Conservation (phyloP, 2,329 filamentous ascomycete species). For the Berkeleyomyces rouxiae region DNA sequence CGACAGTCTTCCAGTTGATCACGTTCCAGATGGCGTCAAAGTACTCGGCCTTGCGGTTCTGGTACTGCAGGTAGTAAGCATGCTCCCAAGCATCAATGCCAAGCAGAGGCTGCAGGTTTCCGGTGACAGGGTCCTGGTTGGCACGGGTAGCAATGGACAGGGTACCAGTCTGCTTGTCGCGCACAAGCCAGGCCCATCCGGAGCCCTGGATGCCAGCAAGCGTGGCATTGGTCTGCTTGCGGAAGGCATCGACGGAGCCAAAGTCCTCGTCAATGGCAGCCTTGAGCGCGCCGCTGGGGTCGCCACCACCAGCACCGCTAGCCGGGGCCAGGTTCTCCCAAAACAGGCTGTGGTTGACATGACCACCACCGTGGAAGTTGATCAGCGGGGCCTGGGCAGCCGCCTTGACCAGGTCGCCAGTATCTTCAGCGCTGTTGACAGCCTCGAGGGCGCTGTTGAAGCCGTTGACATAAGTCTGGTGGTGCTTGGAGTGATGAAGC, state of each 20-base stretch:
- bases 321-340: constrained; percentile 66
- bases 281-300: constrained; percentile 44
- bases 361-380: constrained; percentile 71
- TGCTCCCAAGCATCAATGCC: constrained; percentile 95
- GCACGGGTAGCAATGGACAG: constrained; percentile 53
- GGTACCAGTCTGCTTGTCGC: constrained; percentile 45
- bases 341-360: constrained; percentile 77
- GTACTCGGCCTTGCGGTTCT: constrained; percentile 95
- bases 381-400: constrained; percentile 37
- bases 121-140: constrained; percentile 81
- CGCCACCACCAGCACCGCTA: constrained; percentile 43
- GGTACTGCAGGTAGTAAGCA: constrained; percentile 88
- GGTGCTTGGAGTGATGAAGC: constrained; percentile 86
- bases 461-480: constrained; percentile 82
- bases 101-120: constrained; percentile 64
- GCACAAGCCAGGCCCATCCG: constrained; percentile 82
- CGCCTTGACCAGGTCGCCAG: constrained; percentile 39
- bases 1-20: constrained; percentile 85
- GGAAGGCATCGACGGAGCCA: constrained; percentile 47
- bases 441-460: constrained; percentile 69
- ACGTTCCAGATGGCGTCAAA: constrained; percentile 90
- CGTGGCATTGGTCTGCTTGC: constrained; percentile 49
- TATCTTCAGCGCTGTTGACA: constrained; percentile 44
- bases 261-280: constrained; percentile 48
- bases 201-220: constrained; percentile 68